A percentile compares a stretch with the other conserved stretches of the same genome.
Conservation (phyloP, 1,284 basidiomycete species). For the Ceratorhiza oryzae-sativae region DNA sequence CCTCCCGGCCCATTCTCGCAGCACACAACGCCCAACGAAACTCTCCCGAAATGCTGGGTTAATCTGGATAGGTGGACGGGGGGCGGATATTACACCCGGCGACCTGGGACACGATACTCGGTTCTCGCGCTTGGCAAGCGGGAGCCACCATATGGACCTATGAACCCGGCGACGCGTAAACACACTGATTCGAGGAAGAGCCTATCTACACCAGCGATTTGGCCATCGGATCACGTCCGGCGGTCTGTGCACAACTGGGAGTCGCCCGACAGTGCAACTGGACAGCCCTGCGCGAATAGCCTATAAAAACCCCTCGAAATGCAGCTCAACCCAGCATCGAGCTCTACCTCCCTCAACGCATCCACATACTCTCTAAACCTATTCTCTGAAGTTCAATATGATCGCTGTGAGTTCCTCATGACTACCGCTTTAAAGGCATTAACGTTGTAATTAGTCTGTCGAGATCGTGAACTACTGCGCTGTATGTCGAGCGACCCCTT, state of each 20-base stretch:
- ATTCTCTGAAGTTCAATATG: slow-evolving; percentile 17
- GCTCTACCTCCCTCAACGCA: neutral
- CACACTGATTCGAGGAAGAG: neutral
- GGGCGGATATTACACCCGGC: neutral
- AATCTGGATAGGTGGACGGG: neutral
- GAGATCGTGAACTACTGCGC: slow-evolving; percentile 38
- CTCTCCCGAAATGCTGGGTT: slow-evolving; percentile 9
- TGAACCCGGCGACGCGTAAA: too few species aligned
- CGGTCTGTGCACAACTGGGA: neutral
- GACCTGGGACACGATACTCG: neutral
- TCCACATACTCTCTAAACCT: neutral
- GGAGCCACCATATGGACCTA: neutral
- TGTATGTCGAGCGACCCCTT: neutral
- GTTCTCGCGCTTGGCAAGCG: neutral
- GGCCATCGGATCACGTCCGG: slow-evolving; percentile 6
- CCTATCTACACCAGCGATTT: neutral
- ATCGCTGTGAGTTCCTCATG: slow-evolving; percentile 3
- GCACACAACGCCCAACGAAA: slow-evolving; percentile 9
- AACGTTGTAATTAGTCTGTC: neutral
- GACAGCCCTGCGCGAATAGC: neutral
- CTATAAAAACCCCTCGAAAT: slow-evolving; percentile 11
- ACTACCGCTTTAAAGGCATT: neutral
- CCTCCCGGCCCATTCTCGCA: neutral
- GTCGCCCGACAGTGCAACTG: neutral
- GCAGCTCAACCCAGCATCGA: slow-evolving; percentile 9